A percentile compares a stretch with the other conserved stretches of the same genome.
phyloP scores from a whole-genome alignment of 1,284 basidiomycete genomes.

The Naganishia sp. region DNA sequence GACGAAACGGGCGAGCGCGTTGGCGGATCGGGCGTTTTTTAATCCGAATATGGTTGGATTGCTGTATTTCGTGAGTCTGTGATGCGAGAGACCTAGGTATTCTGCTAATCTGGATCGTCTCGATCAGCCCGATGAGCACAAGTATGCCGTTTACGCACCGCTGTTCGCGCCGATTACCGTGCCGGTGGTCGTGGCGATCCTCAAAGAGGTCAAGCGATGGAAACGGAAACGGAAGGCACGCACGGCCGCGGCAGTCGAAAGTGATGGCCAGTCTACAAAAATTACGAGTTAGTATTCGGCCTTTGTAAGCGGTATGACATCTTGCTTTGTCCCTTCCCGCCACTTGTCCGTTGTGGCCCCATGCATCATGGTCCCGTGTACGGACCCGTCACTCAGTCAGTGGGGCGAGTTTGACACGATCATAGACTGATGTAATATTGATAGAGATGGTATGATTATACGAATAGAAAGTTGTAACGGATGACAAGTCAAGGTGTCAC shows the following conservation, averaged over 20 bases:
- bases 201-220: conserved; percentile 70
- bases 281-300: too few species aligned
- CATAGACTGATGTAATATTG: too few species aligned
- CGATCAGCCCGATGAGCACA: conserved; percentile 80
- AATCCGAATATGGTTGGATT: conserved; percentile 93
- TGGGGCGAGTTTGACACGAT: too few species aligned
- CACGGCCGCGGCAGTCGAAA: background rate
- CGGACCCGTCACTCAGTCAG: too few species aligned
- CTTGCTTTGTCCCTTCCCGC: too few species aligned
- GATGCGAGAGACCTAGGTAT: too few species aligned
- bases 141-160: conserved; percentile 89
- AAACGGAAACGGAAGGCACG: conserved; percentile 57
- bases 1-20: conserved; percentile 59
- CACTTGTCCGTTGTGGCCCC: too few species aligned
- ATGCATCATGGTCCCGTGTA: too few species aligned
- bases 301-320: too few species aligned
- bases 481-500: too few species aligned
- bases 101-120: background rate
- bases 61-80: conserved; percentile 73
- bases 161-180: conserved; percentile 85
- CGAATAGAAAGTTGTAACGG: too few species aligned
- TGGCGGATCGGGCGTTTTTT: conserved; percentile 90
- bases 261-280: background rate
- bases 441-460: too few species aligned
- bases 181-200: conserved; percentile 71